Base-by-base conservation (phyloP, 2,329 filamentous ascomycete species). In the Aspergillus spinulosporus region DNA sequence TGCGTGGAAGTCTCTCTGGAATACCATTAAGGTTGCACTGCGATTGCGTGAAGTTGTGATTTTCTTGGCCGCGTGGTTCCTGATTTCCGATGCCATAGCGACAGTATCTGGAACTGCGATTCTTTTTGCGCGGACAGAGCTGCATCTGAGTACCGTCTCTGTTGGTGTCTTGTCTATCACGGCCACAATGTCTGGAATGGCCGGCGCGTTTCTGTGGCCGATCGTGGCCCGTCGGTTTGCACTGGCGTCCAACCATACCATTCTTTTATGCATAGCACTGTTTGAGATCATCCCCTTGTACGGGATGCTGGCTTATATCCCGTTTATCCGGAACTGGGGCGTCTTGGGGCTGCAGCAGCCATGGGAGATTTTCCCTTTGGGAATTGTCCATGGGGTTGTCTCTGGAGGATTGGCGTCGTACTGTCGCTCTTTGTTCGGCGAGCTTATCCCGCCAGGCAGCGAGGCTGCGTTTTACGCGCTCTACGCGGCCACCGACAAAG, bases 401-500 rank as follows among this genome's bases (percentile, higher is more conserved):
- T 83, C 96, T 1, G 92, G 92, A 7, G 92, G 92, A 0, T 76
- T 97, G 40, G 88, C 88, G 58, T 88, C 87, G 12, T 96, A 96
- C 74, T 97, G 92, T 69, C 86, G 92, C 14, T 90, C 88, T 42
- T 79, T 97, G 2, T 97, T 89, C 67, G 91, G 91, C 14, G 88
- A 95, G 72, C 80, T 97, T 55, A 94, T 97, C 56, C 92, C 92
- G 0, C 89, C 90, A 0, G 92, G 92, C 2, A 92, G 86, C 28
- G 92, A 97, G 72, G 92, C 92, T 0, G 91, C 92, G 0, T 97
- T 97, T 69, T 97, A 94, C 70, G 92, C 92, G 0, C 78, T 97
- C 2, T 97, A 96, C 68, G 92, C 92, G 21, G 95, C 96, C 57
- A 97, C 92, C 0, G 92, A 97, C 71, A 97, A 97, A 73, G 92